Percentiles rank a stretch among this genome's conserved stretches.
These are phyloP conservation scores for Trichoderma reesei DNA, from an alignment of 495 filamentous ascomycete genomes.

Conservation along the genomic window DNA sequence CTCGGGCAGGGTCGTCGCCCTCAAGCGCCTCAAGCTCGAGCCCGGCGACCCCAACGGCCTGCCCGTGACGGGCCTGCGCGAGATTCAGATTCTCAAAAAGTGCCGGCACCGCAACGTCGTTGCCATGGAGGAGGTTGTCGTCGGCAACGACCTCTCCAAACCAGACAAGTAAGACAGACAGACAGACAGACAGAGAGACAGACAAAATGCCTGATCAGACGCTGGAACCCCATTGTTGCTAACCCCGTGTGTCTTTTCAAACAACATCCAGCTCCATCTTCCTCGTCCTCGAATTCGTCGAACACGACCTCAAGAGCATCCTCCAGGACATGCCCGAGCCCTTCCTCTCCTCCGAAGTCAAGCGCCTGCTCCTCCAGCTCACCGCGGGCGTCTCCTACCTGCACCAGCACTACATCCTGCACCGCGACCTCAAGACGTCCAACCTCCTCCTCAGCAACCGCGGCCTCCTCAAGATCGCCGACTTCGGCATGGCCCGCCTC, in stretches of 20 bases:
- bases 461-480: conserved; percentile 88
- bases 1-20: conserved; percentile 79
- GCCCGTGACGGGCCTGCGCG: conserved; percentile 83
- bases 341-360: conserved; percentile 86
- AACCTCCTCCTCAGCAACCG: conserved; percentile 95
- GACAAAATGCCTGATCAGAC: background rate
- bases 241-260: background rate
- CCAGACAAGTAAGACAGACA: conserved; percentile 56
- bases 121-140: conserved; percentile 72
- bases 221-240: background rate
- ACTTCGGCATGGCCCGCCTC: conserved; percentile 96
- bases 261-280: conserved; percentile 53
- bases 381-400: conserved; percentile 74
- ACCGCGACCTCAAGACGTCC: conserved; percentile 93
- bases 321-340: conserved; percentile 90
- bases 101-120: conserved; percentile 67
- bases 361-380: conserved; percentile 80
- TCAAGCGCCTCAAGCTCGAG: conserved; percentile 94
- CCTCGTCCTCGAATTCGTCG: conserved; percentile 95
- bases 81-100: conserved; percentile 56
- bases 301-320: conserved; percentile 93
- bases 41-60: conserved; percentile 67
- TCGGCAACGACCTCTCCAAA: conserved; percentile 53
- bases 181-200: background rate
- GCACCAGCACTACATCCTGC: conserved; percentile 85